Percentiles rank a stretch among this genome's conserved stretches.
Evolutionary conservation across 805 yeast species (phyloP).

Genomic region (Hyphopichia homilentoma): DNA sequence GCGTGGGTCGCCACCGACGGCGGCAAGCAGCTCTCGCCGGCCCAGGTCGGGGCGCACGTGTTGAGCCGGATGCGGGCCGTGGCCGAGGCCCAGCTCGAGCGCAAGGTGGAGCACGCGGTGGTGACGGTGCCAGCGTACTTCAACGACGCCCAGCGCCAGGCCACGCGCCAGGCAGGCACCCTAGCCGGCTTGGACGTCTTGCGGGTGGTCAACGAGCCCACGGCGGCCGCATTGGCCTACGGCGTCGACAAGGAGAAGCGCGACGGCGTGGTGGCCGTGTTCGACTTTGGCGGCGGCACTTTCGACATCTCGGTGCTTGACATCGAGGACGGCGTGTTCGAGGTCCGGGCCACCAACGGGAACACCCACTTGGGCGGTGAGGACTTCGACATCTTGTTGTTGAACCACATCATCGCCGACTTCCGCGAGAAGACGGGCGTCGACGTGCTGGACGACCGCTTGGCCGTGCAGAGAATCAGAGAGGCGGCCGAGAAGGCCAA

Average conservation of each 20-base stretch:
- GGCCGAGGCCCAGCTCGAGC: constrained; percentile 53
- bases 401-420: constrained; percentile 51
- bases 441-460: constrained; percentile 49
- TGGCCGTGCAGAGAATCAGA: constrained; percentile 70
- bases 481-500: constrained; percentile 78
- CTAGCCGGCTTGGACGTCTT: constrained; percentile 90
- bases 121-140: constrained; percentile 88
- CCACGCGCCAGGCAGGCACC: constrained; percentile 96
- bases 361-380: constrained; percentile 93
- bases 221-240: constrained; percentile 92
- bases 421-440: constrained; percentile 50
- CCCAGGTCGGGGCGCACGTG: constrained; percentile 67
- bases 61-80: constrained; percentile 61
- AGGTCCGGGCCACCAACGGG: constrained; percentile 97
- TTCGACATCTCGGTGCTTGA: constrained; percentile 95
- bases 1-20: constrained; percentile 59
- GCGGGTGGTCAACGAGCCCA: constrained; percentile 88
- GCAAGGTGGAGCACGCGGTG: constrained; percentile 60
- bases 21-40: constrained; percentile 53
- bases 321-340: constrained; percentile 96
- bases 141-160: constrained; percentile 90
- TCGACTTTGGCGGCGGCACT: constrained; percentile 98
- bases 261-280: constrained; percentile 86
- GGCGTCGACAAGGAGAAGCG: constrained; percentile 85
- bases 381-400: constrained; percentile 70